A percentile compares a stretch with the other conserved stretches of the same genome.
Evolutionary conservation across 2,329 filamentous ascomycete species (phyloP).

Genomic region (Epichloe sibirici): DNA sequence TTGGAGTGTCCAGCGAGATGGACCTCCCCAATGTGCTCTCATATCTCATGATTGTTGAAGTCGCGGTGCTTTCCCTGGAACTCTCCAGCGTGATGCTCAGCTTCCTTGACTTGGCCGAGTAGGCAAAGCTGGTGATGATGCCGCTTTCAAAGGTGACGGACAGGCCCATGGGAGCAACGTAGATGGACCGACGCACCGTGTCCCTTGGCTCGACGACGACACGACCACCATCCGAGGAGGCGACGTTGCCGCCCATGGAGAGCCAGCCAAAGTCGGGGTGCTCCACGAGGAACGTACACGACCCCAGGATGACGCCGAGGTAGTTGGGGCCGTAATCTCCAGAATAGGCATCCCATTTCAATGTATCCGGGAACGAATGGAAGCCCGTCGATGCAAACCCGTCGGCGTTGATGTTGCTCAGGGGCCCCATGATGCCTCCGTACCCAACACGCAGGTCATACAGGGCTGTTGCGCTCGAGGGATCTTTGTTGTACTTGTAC

Average conservation of each 20-base stretch:
- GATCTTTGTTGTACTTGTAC: conserved; percentile 28
- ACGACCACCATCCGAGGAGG: conserved; percentile 15
- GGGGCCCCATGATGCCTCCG: conserved; percentile 37
- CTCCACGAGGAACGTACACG: conserved; percentile 35
- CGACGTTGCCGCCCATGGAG: conserved; percentile 33
- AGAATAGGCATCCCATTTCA: conserved; percentile 43
- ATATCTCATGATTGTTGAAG: neutral
- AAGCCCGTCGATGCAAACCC: conserved; percentile 44
- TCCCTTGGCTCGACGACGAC: conserved; percentile 30
- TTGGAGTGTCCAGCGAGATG: neutral
- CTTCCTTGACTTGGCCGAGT: conserved; percentile 5
- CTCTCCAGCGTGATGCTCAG: neutral
- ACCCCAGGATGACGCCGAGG: conserved; percentile 36
- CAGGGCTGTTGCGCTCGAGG: conserved; percentile 23
- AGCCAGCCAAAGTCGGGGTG: conserved; percentile 33
- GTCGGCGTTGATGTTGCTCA: conserved; percentile 42
- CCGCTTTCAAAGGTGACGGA: conserved; percentile 31
- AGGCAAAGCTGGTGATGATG: conserved; percentile 26
- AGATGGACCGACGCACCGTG: conserved; percentile 34
- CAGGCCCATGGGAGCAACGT: conserved; percentile 33
- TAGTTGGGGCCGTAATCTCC: conserved; percentile 47
- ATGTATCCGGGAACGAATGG: conserved; percentile 42
- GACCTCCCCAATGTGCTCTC: neutral
- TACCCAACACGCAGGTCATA: conserved; percentile 43
- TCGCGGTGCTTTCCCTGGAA: neutral